Conservation (phyloP, 2,329 filamentous ascomycete species). For the Pseudogymnoascus sp. region DNA sequence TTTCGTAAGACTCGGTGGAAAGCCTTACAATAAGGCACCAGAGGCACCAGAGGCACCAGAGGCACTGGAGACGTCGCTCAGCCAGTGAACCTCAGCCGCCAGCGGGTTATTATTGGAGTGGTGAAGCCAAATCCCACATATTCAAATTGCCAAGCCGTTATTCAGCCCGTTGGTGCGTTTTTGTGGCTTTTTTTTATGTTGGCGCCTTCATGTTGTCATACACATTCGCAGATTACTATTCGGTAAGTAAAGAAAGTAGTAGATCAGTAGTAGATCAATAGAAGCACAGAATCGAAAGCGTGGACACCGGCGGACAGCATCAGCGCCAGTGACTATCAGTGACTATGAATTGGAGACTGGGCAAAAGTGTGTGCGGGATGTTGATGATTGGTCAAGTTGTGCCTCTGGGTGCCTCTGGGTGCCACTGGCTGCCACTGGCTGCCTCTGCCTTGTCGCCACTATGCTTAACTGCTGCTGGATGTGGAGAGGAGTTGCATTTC, state of each 20-base stretch:
- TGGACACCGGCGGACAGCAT: not conserved
- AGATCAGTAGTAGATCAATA: conserved; percentile 2
- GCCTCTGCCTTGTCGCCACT: not conserved
- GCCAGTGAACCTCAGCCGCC: not conserved
- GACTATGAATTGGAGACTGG: not conserved
- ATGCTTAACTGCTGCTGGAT: conserved; percentile 5
- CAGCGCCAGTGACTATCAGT: not conserved
- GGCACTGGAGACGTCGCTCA: not conserved
- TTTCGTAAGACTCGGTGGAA: not conserved
- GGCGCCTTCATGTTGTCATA: conserved; percentile 1
- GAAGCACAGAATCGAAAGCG: conserved; percentile 1
- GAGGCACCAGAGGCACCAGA: not conserved
- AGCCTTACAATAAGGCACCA: conserved; percentile 1
- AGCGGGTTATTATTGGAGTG: conserved; percentile 1
- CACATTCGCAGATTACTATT: not conserved
- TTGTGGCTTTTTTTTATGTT: conserved; percentile 5
- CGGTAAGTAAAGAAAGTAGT: not conserved
- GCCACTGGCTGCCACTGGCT: too few species aligned
- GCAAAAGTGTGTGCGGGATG: not conserved
- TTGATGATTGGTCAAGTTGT: not conserved
- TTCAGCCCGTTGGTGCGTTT: not conserved
- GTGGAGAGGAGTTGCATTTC: not conserved
- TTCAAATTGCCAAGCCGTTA: not conserved
- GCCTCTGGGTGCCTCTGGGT: too few species aligned
- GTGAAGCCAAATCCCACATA: not conserved